phyloP scores from a whole-genome alignment of 2,329 filamentous ascomycete genomes.

The Gliomastix tumulicola region DNA sequence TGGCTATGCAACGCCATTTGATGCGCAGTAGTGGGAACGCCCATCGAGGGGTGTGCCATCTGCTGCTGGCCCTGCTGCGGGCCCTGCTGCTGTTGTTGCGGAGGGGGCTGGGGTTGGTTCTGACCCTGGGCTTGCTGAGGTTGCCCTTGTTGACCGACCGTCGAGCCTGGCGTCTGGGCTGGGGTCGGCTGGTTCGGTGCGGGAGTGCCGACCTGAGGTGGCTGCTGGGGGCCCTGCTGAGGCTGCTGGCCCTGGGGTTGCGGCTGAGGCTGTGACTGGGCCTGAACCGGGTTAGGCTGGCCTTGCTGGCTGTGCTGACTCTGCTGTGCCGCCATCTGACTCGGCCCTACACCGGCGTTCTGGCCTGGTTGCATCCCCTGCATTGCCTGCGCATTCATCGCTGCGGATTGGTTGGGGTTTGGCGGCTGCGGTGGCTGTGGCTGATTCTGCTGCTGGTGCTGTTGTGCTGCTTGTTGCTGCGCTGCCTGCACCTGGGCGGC shows the following conservation, averaged over 20 bases:
- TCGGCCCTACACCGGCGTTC: conserved; percentile 22
- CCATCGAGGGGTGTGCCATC: conserved; percentile 18
- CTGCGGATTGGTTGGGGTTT: conserved; percentile 38
- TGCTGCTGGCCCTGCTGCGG: conserved; percentile 21
- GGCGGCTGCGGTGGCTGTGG: conserved; percentile 18
- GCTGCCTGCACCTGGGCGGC: conserved; percentile 17
- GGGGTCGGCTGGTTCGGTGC: conserved; percentile 34
- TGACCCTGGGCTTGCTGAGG: conserved; percentile 28
- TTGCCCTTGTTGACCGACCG: conserved; percentile 26
- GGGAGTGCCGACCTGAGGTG: conserved; percentile 31
- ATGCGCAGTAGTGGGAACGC: conserved; percentile 18
- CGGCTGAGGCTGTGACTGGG: conserved; percentile 26
- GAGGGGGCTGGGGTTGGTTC: conserved; percentile 25
- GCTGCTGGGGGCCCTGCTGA: conserved; percentile 33
- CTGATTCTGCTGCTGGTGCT: conserved; percentile 18
- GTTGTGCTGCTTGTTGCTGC: conserved; percentile 18
- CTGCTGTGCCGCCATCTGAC: conserved; percentile 20
- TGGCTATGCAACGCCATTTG: conserved; percentile 24
- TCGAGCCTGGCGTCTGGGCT: conserved; percentile 36
- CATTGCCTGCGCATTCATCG: conserved; percentile 40
- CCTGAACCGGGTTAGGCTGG: conserved; percentile 22
- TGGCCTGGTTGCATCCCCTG: conserved; percentile 34
- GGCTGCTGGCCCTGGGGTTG: conserved; percentile 13
- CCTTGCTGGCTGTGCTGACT: conserved; percentile 19
- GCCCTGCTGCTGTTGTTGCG: conserved; percentile 18